These are phyloP conservation scores for Paramecium caudatum DNA, from an alignment of 73 alveolate species.

Conservation along the genomic window DNA sequence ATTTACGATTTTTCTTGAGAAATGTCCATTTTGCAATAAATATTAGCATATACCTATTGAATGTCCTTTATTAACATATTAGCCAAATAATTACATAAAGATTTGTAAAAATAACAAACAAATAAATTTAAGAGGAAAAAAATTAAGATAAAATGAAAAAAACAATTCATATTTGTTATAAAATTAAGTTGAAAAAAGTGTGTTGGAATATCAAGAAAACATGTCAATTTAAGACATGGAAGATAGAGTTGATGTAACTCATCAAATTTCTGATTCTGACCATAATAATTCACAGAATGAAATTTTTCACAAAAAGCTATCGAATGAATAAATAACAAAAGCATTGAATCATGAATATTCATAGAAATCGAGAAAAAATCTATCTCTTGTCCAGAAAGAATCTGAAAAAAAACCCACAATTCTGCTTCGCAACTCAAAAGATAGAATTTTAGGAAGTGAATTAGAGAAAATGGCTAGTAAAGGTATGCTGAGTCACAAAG, in stretches of 20 bases:
- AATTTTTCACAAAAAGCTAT: too few relatives aligned
- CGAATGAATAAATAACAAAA: too few relatives aligned
- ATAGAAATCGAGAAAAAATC: too few relatives aligned
- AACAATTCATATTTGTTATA: neutral
- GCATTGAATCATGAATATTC: too few relatives aligned
- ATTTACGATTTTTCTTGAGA: neutral
- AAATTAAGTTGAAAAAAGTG: neutral
- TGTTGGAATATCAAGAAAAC: neutral
- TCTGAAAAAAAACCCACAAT: too few relatives aligned
- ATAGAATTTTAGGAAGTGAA: too few relatives aligned
- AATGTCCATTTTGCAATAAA: neutral
- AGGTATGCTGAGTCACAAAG: too few relatives aligned
- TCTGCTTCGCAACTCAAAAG: too few relatives aligned
- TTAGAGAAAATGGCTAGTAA: too few relatives aligned
- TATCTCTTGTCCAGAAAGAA: too few relatives aligned
- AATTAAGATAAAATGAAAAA: neutral
- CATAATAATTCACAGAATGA: too few relatives aligned
- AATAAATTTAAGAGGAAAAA: neutral
- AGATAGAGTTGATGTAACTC: neutral
- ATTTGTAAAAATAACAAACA: neutral
- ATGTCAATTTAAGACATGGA: neutral
- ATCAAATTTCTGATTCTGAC: neutral
- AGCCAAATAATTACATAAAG: neutral
- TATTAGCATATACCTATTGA: neutral
- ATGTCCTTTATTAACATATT: slow-evolving; percentile 20